Conservation (phyloP, 768 basidiomycete species). For the Kwoniella sp. region DNA sequence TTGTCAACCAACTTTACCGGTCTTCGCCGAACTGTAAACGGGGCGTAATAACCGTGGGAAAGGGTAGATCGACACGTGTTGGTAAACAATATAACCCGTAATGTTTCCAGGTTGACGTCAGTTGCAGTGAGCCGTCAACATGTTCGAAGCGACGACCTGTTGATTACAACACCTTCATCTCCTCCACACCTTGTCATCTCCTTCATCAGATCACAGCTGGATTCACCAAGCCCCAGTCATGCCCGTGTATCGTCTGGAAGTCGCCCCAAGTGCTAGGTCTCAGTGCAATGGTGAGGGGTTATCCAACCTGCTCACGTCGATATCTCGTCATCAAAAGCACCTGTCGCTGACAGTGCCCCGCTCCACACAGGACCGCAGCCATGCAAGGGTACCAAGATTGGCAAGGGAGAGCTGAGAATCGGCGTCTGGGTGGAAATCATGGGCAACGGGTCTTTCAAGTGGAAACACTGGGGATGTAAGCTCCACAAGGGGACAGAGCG, state of each 20-base stretch:
- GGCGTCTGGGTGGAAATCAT: conserved; percentile 70
- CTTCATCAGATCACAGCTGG: background rate
- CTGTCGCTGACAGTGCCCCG: background rate
- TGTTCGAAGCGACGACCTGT: too few relatives aligned
- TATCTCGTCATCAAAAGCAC: background rate
- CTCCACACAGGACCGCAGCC: conserved; percentile 25
- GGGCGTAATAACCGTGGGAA: too few relatives aligned
- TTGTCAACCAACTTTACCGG: too few relatives aligned
- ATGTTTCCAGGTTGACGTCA: too few relatives aligned
- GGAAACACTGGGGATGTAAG: conserved; percentile 88
- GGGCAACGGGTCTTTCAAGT: conserved; percentile 65
- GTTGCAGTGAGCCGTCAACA: too few relatives aligned
- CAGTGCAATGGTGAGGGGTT: conserved; percentile 35
- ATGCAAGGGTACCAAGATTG: conserved; percentile 62
- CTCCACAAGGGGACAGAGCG: background rate
- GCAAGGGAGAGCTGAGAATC: conserved; percentile 68
- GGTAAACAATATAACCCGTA: too few relatives aligned
- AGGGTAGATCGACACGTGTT: too few relatives aligned
- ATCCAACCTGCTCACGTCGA: background rate
- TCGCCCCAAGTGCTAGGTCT: conserved; percentile 20
- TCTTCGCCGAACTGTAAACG: background rate
- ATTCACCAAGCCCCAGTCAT: background rate
- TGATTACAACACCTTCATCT: background rate
- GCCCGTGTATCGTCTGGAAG: conserved; percentile 37
- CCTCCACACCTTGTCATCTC: background rate